phyloP scores from a whole-genome alignment of 2,329 filamentous ascomycete species.

The Phyllosticta capitalensis region DNA sequence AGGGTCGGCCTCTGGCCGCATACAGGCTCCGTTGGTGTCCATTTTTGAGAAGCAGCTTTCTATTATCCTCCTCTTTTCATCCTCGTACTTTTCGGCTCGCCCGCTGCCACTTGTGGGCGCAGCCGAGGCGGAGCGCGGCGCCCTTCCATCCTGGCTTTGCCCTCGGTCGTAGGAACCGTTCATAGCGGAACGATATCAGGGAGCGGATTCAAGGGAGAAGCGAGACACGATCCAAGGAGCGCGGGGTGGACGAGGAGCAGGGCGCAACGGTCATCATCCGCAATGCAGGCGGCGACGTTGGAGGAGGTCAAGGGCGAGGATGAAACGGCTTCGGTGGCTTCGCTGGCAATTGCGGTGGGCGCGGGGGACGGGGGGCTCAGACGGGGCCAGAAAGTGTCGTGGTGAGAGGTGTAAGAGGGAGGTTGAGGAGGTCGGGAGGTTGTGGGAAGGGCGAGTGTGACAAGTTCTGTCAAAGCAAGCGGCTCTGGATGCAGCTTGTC shows the following conservation, averaged over 20 bases:
- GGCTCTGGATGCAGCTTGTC: background rate
- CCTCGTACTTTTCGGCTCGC: slow-evolving; percentile 80
- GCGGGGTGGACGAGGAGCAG: background rate
- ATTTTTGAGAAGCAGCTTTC: slow-evolving; percentile 90
- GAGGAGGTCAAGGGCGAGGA: background rate
- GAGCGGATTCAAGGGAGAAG: background rate
- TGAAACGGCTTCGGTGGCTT: background rate
- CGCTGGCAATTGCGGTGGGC: background rate
- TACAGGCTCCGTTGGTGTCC: slow-evolving; percentile 78
- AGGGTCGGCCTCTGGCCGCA: slow-evolving; percentile 27
- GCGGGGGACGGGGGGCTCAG: background rate
- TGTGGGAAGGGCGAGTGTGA: background rate
- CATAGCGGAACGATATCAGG: slow-evolving; percentile 1
- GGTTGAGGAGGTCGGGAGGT: background rate
- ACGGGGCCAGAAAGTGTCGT: background rate
- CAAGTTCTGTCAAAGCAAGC: background rate
- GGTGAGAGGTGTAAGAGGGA: background rate
- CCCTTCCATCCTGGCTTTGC: slow-evolving; percentile 7
- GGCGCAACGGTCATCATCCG: slow-evolving; percentile 9
- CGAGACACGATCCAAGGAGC: background rate
- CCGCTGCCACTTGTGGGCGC: slow-evolving; percentile 14
- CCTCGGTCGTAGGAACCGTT: slow-evolving; percentile 9
- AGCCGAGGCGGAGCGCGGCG: background rate
- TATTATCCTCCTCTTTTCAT: slow-evolving; percentile 90
- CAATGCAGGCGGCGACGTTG: background rate